Evolutionary conservation across 805 yeast species (phyloP).

Genomic region (Jamesozyma hellenica): DNA sequence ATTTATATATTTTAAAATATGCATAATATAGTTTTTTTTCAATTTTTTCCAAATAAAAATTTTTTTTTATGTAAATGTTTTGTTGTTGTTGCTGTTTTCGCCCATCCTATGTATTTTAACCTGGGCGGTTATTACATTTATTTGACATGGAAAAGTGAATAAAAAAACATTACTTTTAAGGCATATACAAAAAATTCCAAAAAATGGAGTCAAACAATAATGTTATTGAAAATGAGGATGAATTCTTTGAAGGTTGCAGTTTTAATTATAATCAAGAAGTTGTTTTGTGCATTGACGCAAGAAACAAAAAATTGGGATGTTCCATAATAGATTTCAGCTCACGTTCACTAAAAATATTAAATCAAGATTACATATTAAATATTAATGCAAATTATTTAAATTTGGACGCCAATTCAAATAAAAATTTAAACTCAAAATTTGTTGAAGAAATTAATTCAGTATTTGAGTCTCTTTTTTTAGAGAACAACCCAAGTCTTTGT

Average conservation of each 20-base stretch:
- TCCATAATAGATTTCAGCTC: slow-evolving; percentile 8
- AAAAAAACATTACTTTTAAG: too few species aligned
- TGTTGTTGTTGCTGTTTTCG: too few species aligned
- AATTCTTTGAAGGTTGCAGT: neutral
- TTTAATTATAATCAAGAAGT: slow-evolving; percentile 6
- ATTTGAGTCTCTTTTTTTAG: slow-evolving; percentile 8
- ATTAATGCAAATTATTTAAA: neutral
- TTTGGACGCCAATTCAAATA: neutral
- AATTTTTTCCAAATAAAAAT: too few species aligned
- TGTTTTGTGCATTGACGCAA: slow-evolving; percentile 11
- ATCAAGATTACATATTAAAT: slow-evolving; percentile 11
- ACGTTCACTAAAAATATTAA: slow-evolving; percentile 6
- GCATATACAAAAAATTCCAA: too few species aligned
- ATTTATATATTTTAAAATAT: too few species aligned
- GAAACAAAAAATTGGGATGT: slow-evolving; percentile 8
- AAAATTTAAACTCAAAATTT: neutral
- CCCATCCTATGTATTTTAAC: too few species aligned
- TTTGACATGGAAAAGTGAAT: too few species aligned
- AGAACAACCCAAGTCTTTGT: slow-evolving; percentile 12
- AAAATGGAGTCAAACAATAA: too few species aligned
- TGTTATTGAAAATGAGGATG: neutral
- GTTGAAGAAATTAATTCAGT: slow-evolving; percentile 11
- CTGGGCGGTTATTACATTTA: neutral
- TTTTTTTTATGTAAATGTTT: too few species aligned
- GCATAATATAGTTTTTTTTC: too few species aligned